phyloP scores from a whole-genome alignment of 768 basidiomycete species.

The Russula ochroleuca region DNA sequence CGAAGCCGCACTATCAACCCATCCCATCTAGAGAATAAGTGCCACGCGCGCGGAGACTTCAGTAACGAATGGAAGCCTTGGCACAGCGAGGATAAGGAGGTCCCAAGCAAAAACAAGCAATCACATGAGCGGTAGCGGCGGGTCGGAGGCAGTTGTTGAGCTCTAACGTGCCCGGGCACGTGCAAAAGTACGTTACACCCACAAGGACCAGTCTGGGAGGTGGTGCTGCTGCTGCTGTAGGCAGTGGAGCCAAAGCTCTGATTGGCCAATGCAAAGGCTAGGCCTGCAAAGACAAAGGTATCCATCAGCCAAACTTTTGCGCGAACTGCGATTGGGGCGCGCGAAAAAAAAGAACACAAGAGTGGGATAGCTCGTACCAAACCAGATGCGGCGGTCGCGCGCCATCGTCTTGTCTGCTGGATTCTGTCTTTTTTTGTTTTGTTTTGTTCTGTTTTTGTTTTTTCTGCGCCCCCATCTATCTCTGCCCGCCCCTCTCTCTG shows the following conservation, averaged over 20 bases:
- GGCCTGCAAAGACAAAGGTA: neutral
- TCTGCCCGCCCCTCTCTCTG: neutral
- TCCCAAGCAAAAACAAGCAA: neutral
- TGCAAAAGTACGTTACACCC: neutral
- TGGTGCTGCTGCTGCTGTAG: neutral
- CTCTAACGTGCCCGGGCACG: neutral
- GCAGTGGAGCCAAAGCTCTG: neutral
- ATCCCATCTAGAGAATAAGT: neutral
- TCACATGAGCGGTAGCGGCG: neutral
- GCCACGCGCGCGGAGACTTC: neutral
- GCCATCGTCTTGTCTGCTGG: neutral
- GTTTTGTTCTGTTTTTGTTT: neutral
- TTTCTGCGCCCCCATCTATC: neutral
- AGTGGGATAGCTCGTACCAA: conserved; percentile 16
- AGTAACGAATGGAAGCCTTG: neutral
- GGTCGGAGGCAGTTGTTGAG: neutral
- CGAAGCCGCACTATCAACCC: neutral
- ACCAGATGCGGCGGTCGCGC: neutral
- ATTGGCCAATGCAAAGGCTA: neutral
- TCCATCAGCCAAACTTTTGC: neutral
- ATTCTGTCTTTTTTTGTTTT: neutral
- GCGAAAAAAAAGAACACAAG: conserved; percentile 3
- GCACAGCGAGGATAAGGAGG: neutral
- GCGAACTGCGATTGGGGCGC: neutral
- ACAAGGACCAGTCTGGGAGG: neutral